phyloP scores from a whole-genome alignment of 352 stramenopile genomes.

The Globisporangium paroecandrum region DNA sequence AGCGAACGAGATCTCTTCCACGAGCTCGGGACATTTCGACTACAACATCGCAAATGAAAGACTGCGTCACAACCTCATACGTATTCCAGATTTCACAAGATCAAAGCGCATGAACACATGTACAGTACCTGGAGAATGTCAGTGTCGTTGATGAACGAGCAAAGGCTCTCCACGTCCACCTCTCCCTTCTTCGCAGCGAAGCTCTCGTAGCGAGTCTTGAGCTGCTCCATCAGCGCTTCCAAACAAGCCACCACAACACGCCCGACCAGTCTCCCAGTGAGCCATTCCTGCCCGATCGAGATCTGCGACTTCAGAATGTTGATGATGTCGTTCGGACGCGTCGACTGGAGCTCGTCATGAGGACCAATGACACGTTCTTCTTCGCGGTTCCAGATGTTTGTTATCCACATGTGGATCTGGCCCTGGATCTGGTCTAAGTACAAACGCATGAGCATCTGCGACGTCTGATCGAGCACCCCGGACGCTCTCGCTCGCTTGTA shows the following conservation, averaged over 20 bases:
- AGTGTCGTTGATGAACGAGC: constrained; percentile 83
- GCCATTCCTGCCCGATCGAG: constrained; percentile 79
- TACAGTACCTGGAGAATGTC: constrained; percentile 65
- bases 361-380: constrained; percentile 62
- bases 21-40: constrained; percentile 78
- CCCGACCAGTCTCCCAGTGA: constrained; percentile 60
- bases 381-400: constrained; percentile 81
- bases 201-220: constrained; percentile 66
- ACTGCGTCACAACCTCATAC: background rate
- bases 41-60: constrained; percentile 6
- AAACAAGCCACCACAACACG: constrained; percentile 72
- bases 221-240: constrained; percentile 63
- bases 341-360: constrained; percentile 66
- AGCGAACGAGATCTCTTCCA: constrained; percentile 81
- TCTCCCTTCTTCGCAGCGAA: constrained; percentile 43
- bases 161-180: constrained; percentile 71
- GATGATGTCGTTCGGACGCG: constrained; percentile 81
- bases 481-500: constrained; percentile 75
- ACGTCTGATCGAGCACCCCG: constrained; percentile 57
- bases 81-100: background rate
- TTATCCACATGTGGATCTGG: constrained; percentile 82
- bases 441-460: constrained; percentile 66
- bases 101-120: background rate
- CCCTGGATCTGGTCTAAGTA: constrained; percentile 77
- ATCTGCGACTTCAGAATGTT: constrained; percentile 88